These are phyloP conservation scores for Curvularia spicifera DNA, from an alignment of 2,329 filamentous ascomycete species.

Conservation along the genomic window DNA sequence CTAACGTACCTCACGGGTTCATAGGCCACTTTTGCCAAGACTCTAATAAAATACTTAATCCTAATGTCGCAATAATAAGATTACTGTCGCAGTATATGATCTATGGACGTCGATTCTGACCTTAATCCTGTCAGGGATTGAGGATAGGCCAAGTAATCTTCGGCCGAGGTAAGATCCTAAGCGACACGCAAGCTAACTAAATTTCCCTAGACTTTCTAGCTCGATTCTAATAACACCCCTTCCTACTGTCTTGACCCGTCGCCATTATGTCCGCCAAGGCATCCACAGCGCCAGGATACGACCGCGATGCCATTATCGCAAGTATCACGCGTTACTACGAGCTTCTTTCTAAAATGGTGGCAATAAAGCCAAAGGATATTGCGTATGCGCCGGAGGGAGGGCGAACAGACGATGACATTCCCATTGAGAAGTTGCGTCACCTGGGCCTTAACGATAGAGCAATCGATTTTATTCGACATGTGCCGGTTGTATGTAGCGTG, in stretches of 20 bases:
- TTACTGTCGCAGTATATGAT: too few relatives aligned
- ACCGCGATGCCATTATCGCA: conserved; percentile 6
- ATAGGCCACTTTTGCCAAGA: too few relatives aligned
- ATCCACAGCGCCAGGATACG: not conserved
- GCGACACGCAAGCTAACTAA: not conserved
- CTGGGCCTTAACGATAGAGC: conserved; percentile 4
- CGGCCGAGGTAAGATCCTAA: not conserved
- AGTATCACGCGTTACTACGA: conserved; percentile 5
- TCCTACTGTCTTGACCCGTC: not conserved
- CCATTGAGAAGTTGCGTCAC: not conserved
- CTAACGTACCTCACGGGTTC: too few relatives aligned
- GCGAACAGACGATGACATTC: not conserved
- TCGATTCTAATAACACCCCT: not conserved
- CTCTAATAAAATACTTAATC: too few relatives aligned
- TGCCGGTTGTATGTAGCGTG: conserved; percentile 1
- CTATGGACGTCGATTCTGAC: too few relatives aligned
- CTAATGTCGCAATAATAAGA: too few relatives aligned
- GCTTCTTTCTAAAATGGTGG: conserved; percentile 1
- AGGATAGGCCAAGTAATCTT: too few relatives aligned
- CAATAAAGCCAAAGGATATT: conserved; percentile 4
- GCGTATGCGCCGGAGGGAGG: conserved; percentile 2
- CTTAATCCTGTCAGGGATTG: too few relatives aligned
- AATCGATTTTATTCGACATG: conserved; percentile 6
- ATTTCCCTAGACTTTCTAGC: not conserved
- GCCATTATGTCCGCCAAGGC: conserved; percentile 1